Base-by-base conservation (phyloP, 352 stramenopile species). In the Globisporangium polare region DNA sequence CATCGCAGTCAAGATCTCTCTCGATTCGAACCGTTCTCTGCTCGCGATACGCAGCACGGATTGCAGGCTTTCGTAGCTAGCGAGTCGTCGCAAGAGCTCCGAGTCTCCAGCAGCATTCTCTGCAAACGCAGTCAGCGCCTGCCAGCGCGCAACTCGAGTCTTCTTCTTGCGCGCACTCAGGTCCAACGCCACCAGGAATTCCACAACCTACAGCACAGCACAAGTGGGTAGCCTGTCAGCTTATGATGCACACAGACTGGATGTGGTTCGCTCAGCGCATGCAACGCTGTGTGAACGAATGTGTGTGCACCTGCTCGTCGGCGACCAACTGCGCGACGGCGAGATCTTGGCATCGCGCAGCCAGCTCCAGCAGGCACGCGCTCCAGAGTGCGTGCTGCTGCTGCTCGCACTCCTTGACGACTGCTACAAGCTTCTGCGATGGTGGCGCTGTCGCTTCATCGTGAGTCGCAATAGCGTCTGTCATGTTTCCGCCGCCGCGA, bases 1-100 rank as follows among this genome's bases (percentile, higher is more conserved):
- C 63, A 82, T 75, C n/a, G 71, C 73, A 50, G 57, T 41, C 37
- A 79, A 20, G 22, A 79, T 66, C 22, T 74, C 69, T 52, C 43
- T 75, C 12, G 72, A 66, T 26, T 53, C 52, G 39, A 82, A 77
- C 1, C 74, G 68, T 54, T 82, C 74, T 12, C 31, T 42, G 22
- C 67, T 27, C 59, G 75, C 72, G 31, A 72, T 60, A 6, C 47
- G 49, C 22, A 81, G 50, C 53, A 77, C 37, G 6, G 57, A 35
- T 12, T 59, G 50, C 50, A 75, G 45, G 33, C 63, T 58, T 53
- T 35, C 15, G 7, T n/a, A 29, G 2, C 17, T 26, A 5, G 49
- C 45, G 17, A 58, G 42, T 5, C 31, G 45, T 1, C 29, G 55
- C 18, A 60, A 26, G 7, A 57, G 45, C 37, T 42, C 27, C 3